These are phyloP conservation scores for Ophiostoma ulmi DNA, from an alignment of 2,329 filamentous ascomycete species.

Conservation along the genomic window DNA sequence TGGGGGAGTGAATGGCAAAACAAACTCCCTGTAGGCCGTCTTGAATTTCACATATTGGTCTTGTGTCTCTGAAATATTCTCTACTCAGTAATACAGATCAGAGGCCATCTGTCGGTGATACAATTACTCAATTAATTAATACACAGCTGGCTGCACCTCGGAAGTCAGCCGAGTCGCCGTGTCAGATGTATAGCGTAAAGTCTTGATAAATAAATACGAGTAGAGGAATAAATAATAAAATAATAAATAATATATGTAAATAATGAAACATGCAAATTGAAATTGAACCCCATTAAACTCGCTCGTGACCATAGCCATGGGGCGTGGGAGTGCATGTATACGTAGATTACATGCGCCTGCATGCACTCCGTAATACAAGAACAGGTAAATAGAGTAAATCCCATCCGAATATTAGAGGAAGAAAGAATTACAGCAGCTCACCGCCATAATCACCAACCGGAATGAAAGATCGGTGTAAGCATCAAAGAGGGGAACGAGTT, in stretches of 20 bases:
- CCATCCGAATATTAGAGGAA: too few species aligned
- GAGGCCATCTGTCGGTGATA: not conserved
- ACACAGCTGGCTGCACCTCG: not conserved
- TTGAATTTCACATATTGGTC: not conserved
- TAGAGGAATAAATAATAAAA: not conserved
- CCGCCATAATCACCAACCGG: not conserved
- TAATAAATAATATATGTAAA: not conserved
- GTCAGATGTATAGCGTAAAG: too few species aligned
- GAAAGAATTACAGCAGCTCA: not conserved
- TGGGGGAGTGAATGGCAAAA: not conserved
- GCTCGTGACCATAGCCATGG: conserved; percentile 14
- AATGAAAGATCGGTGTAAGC: not conserved
- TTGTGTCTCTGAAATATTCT: not conserved
- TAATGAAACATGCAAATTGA: not conserved
- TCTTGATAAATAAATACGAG: not conserved
- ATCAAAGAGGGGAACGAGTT: conserved; percentile 6
- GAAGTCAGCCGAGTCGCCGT: not conserved
- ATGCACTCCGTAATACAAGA: not conserved
- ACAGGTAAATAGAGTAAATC: too few species aligned
- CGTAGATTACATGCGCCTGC: not conserved
- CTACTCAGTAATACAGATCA: too few species aligned
- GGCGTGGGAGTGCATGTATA: conserved; percentile 5
- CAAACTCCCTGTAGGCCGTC: not conserved
- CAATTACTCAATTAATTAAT: not conserved
- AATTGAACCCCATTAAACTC: conserved; percentile 5